A percentile compares a stretch with the other conserved stretches of the same genome.
phyloP scores from a whole-genome alignment of 768 basidiomycete genomes.

The Leccinum boreale region DNA sequence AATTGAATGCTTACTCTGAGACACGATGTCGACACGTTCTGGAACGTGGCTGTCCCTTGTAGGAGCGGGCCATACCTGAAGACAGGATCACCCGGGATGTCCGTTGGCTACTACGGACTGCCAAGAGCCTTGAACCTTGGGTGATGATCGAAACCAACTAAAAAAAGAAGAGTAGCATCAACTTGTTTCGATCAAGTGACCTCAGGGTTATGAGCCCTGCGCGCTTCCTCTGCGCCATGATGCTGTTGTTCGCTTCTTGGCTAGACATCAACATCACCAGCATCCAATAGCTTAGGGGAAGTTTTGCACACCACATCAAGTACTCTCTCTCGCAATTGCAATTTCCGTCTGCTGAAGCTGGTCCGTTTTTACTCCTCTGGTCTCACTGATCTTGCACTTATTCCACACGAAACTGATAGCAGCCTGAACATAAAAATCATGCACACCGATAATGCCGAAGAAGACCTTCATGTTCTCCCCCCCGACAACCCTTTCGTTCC shows the following conservation, averaged over 20 bases:
- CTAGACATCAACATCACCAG: neutral
- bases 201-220: slow-evolving; percentile 50
- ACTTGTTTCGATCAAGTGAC: slow-evolving; percentile 48
- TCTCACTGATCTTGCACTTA: neutral
- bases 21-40: neutral
- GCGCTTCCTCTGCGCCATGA: slow-evolving; percentile 49
- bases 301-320: neutral
- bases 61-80: neutral
- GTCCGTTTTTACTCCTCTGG: neutral
- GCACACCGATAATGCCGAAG: slow-evolving; percentile 1
- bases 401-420: neutral
- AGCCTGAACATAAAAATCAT: neutral
- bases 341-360: neutral
- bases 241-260: slow-evolving; percentile 23
- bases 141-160: no score
- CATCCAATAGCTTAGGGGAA: neutral
- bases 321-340: neutral
- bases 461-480: slow-evolving; percentile 24
- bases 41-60: neutral
- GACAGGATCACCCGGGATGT: neutral
- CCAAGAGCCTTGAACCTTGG: neutral
- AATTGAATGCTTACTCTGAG: neutral
- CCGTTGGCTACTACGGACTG: neutral
- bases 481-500: slow-evolving; percentile 48
- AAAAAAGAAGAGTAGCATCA: slow-evolving; percentile 29